These are phyloP conservation scores for Beauveria rudraprayagi DNA, from an alignment of 2,329 filamentous ascomycete species.

Conservation along the genomic window DNA sequence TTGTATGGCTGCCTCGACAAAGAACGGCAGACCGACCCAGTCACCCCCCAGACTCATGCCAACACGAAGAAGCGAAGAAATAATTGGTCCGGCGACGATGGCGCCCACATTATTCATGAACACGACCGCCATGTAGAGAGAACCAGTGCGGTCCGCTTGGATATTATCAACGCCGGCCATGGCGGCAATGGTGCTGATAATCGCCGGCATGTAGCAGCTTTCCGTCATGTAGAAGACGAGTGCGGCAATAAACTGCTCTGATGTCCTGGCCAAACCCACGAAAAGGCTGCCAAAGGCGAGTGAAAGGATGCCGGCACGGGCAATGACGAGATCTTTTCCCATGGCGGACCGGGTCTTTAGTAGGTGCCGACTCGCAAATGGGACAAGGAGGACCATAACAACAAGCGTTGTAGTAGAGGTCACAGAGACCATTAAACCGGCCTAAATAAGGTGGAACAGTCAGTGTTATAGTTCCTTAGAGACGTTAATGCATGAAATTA, in stretches of 20 bases:
- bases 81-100: not conserved
- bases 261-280: not conserved
- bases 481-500: not conserved
- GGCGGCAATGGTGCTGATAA: conserved; percentile 2
- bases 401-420: not conserved
- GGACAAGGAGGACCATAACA: not conserved
- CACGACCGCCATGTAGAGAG: not conserved
- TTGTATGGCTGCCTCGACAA: not conserved
- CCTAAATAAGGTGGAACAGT: not conserved
- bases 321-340: conserved; percentile 7
- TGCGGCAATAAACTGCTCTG: not conserved
- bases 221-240: conserved; percentile 5
- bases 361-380: not conserved
- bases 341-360: not conserved
- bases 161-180: conserved; percentile 2
- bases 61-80: conserved; percentile 1
- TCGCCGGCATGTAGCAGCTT: conserved; percentile 5
- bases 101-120: conserved; percentile 1
- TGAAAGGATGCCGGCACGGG: not conserved
- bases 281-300: conserved; percentile 1
- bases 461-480: too few species aligned
- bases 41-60: conserved; percentile 2
- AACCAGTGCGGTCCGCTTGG: not conserved
- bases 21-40: conserved; percentile 9
- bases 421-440: conserved; percentile 1